Evolutionary conservation across 179 eudicot species (phyloP).

Genomic region (Heliamphora pulchella): DNA sequence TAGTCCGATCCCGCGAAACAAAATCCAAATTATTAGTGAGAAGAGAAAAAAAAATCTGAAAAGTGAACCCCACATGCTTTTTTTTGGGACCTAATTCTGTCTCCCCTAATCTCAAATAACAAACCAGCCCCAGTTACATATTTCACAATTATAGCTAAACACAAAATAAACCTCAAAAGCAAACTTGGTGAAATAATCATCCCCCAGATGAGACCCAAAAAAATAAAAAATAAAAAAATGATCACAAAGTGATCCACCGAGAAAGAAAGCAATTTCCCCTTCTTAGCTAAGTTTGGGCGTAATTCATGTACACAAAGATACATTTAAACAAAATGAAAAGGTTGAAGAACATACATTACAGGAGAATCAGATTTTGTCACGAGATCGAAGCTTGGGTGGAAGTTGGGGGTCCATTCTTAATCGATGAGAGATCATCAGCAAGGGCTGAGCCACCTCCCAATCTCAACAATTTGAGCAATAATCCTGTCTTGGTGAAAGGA

Average conservation of each 20-base stretch:
- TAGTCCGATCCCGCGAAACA: no score
- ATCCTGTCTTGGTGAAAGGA: constrained; percentile 98
- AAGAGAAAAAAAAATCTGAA: no score
- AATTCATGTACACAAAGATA: constrained; percentile 38
- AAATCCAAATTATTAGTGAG: no score
- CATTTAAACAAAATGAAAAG: constrained; percentile 18
- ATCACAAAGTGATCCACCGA: neutral
- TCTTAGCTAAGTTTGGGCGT: constrained; percentile 18
- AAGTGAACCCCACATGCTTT: no score
- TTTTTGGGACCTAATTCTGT: no score
- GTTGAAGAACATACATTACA: neutral
- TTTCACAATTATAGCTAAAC: neutral
- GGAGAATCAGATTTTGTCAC: constrained; percentile 66
- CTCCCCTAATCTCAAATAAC: no score
- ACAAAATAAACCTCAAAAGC: neutral
- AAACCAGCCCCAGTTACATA: no score
- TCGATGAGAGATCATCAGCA: constrained; percentile 77
- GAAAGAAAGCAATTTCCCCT: neutral
- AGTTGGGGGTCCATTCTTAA: constrained; percentile 90
- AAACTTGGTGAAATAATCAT: neutral
- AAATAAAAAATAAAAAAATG: neutral
- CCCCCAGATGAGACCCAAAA: neutral
- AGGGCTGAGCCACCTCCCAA: constrained; percentile 83
- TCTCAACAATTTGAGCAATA: constrained; percentile 82
- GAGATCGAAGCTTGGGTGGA: constrained; percentile 91